Conservation (phyloP, 1,284 basidiomycete species). For the Psilocybe mexicana region DNA sequence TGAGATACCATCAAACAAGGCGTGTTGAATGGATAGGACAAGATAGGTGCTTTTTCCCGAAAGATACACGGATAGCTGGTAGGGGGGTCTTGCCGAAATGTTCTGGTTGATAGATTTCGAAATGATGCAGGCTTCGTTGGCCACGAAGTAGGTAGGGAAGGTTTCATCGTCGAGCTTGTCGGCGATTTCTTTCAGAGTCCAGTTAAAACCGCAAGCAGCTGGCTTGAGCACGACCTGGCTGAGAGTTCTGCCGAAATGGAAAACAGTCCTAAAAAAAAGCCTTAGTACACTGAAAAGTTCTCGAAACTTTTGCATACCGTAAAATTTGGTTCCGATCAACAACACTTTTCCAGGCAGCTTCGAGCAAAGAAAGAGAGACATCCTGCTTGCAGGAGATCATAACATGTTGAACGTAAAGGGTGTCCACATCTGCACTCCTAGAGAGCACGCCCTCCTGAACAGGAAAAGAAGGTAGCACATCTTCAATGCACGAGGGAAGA, state of each 20-base stretch:
- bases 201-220: conserved; percentile 26
- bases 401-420: conserved; percentile 51
- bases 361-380: conserved; percentile 28
- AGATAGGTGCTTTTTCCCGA: conserved; percentile 23
- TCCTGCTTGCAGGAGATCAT: conserved; percentile 32
- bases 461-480: conserved; percentile 46
- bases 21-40: conserved; percentile 48
- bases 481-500: conserved; percentile 28
- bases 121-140: conserved; percentile 29
- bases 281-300: neutral
- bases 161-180: conserved; percentile 13
- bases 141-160: conserved; percentile 36
- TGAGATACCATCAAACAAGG: conserved; percentile 48
- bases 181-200: conserved; percentile 23
- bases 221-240: conserved; percentile 42
- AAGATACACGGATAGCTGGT: conserved; percentile 35
- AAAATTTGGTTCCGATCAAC: conserved; percentile 39
- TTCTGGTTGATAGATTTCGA: conserved; percentile 38
- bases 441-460: conserved; percentile 52
- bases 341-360: conserved; percentile 37
- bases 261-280: conserved; percentile 45
- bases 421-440: conserved; percentile 38
- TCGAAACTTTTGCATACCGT: conserved; percentile 31
- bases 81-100: conserved; percentile 35
- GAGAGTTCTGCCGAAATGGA: conserved; percentile 42